phyloP scores from a whole-genome alignment of 2,329 filamentous ascomycete genomes.

The Epichloe sylvatica region DNA sequence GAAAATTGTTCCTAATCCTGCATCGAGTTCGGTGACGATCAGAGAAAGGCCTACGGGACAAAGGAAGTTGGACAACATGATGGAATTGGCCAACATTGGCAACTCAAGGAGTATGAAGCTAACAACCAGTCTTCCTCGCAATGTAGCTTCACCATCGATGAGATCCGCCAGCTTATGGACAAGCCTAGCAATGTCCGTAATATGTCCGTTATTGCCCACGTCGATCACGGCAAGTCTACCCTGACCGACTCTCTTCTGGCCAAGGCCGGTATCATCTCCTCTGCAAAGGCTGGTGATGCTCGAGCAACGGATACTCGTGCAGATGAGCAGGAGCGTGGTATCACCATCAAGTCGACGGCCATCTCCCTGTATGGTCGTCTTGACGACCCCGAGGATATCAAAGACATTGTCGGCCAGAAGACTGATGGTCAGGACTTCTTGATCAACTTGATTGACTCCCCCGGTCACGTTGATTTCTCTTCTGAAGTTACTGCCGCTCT shows the following conservation, averaged over 20 bases:
- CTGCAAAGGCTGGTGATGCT: slow-evolving; percentile 88
- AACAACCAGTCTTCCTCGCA: slow-evolving; percentile 9
- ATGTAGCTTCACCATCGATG: slow-evolving; percentile 92
- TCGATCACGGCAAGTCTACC: slow-evolving; percentile 99
- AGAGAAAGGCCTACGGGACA: no score
- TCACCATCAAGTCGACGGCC: slow-evolving; percentile 99
- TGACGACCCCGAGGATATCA: slow-evolving; percentile 68
- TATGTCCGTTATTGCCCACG: slow-evolving; percentile 99
- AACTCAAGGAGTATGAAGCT: background rate
- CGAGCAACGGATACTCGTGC: slow-evolving; percentile 94
- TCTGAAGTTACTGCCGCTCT: slow-evolving; percentile 98
- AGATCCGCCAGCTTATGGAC: slow-evolving; percentile 69
- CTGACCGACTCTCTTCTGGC: slow-evolving; percentile 98
- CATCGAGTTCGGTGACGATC: no score
- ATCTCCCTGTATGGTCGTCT: slow-evolving; percentile 96
- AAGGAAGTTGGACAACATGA: background rate
- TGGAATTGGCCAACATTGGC: background rate
- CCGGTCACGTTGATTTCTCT: slow-evolving; percentile 99
- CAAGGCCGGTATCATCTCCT: slow-evolving; percentile 98
- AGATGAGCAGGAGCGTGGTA: slow-evolving; percentile 99
- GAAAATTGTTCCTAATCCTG: no score
- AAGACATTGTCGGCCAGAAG: slow-evolving; percentile 83
- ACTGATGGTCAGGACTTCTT: slow-evolving; percentile 91
- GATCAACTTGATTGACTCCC: slow-evolving; percentile 99
- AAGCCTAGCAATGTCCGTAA: slow-evolving; percentile 68